phyloP scores from a whole-genome alignment of 2,329 filamentous ascomycete genomes.

The Aureobasidium uvarum region DNA sequence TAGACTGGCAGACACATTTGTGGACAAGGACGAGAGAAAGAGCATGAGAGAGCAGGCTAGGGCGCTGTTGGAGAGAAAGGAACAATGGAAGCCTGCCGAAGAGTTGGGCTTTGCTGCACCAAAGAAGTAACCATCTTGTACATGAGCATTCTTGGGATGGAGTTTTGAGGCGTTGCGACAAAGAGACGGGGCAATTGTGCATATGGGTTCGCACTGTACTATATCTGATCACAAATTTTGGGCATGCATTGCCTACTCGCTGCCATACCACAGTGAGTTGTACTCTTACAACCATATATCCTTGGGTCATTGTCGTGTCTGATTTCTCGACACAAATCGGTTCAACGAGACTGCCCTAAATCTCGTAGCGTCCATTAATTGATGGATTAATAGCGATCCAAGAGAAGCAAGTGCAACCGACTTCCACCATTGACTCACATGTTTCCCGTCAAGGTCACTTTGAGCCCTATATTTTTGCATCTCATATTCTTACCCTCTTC shows the following conservation, averaged over 20 bases:
- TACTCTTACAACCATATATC: constrained; percentile 6
- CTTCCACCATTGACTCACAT: background rate
- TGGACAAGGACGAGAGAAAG: constrained; percentile 41
- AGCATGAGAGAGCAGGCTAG: constrained; percentile 60
- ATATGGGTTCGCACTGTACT: constrained; percentile 25
- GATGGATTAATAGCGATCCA: background rate
- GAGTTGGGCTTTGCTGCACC: background rate
- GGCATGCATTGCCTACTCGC: background rate
- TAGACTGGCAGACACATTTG: constrained; percentile 40
- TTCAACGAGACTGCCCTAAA: background rate
- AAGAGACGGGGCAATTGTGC: constrained; percentile 3
- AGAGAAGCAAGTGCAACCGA: background rate
- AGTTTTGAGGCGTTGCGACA: constrained; percentile 16
- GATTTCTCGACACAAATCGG: background rate
- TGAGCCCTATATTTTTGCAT: background rate
- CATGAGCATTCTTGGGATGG: constrained; percentile 11
- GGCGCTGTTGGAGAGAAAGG: constrained; percentile 59
- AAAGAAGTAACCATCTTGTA: constrained; percentile 8
- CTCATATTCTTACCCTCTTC: too few relatives aligned
- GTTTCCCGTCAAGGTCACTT: background rate
- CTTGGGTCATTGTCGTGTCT: background rate
- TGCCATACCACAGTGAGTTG: background rate
- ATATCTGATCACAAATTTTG: constrained; percentile 5
- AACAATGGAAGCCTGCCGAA: constrained; percentile 55
- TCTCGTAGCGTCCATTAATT: background rate